Conservation (phyloP, 148 eudicot genomes). For the Vaccinium darrowii region DNA sequence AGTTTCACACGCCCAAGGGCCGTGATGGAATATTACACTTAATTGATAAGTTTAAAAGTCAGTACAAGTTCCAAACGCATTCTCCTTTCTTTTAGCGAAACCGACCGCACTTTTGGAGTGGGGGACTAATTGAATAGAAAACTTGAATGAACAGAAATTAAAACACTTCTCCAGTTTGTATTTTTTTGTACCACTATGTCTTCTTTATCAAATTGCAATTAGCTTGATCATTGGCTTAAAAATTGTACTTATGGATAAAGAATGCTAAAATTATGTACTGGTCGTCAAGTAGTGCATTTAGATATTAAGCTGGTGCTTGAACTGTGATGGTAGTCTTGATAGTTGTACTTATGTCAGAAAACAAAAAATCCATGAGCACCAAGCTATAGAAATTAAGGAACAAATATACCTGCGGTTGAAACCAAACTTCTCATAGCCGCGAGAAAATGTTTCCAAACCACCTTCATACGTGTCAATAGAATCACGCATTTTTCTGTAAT, state of each 20-base stretch:
- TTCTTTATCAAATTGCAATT: neutral
- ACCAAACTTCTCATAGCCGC: constrained; percentile 91
- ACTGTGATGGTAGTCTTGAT: neutral
- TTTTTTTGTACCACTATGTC: neutral
- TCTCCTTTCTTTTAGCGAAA: neutral
- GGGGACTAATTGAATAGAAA: neutral
- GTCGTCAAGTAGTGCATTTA: neutral
- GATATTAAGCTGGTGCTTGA: neutral
- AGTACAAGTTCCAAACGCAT: neutral
- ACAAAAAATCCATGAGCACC: neutral
- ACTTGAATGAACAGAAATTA: neutral
- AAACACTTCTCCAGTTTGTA: neutral
- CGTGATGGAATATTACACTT: neutral
- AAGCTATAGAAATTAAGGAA: constrained; percentile 3
- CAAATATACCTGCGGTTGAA: constrained; percentile 68
- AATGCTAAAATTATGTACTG: neutral
- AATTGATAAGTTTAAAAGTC: neutral
- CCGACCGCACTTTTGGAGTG: neutral
- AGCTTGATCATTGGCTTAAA: neutral
- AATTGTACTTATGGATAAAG: neutral
- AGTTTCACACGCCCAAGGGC: neutral
- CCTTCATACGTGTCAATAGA: constrained; percentile 84
- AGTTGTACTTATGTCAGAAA: neutral
- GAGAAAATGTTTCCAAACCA: constrained; percentile 86
- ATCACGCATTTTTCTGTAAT: constrained; percentile 74